A percentile compares a stretch with the other conserved stretches of the same genome.
These are phyloP conservation scores for Entomortierella parvispora DNA, from an alignment of 192 early-diverging fungal species.

Conservation along the genomic window DNA sequence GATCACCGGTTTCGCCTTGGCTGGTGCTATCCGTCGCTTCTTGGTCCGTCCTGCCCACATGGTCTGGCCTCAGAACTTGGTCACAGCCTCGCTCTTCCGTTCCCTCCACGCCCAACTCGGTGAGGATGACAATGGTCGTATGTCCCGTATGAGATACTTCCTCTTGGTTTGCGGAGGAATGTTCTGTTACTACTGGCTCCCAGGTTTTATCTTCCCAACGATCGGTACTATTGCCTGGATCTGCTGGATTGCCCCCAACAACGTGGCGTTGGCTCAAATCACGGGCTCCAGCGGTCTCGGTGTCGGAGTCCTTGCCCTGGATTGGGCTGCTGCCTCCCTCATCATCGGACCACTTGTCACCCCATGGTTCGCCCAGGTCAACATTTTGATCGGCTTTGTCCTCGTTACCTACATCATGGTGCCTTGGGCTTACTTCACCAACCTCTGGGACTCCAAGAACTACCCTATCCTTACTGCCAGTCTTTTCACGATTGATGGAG, in stretches of 20 bases:
- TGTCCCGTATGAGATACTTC: slow-evolving; percentile 64
- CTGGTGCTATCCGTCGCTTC: slow-evolving; percentile 56
- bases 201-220: slow-evolving; percentile 56
- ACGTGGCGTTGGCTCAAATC: slow-evolving; percentile 47
- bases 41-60: slow-evolving; percentile 82
- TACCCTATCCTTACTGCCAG: slow-evolving; percentile 62
- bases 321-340: slow-evolving; percentile 31
- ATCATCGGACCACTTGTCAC: slow-evolving; percentile 52
- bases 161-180: slow-evolving; percentile 54
- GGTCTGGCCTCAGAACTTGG: slow-evolving; percentile 82
- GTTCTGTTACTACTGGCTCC: slow-evolving; percentile 66
- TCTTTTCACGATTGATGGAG: slow-evolving; percentile 54
- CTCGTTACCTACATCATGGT: slow-evolving; percentile 61
- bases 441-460: slow-evolving; percentile 58
- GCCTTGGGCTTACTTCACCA: slow-evolving; percentile 65
- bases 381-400: slow-evolving; percentile 42
- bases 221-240: slow-evolving; percentile 52
- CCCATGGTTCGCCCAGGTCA: slow-evolving; percentile 34
- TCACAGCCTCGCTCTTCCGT: slow-evolving; percentile 77
- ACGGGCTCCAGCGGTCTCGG: slow-evolving; percentile 55
- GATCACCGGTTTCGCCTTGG: slow-evolving; percentile 49
- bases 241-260: slow-evolving; percentile 56
- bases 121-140: slow-evolving; percentile 5
- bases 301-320: slow-evolving; percentile 51
- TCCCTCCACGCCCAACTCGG: slow-evolving; percentile 64